Base-by-base conservation (phyloP, 192 early-diverging fungal species). In the Backusella sp. region DNA sequence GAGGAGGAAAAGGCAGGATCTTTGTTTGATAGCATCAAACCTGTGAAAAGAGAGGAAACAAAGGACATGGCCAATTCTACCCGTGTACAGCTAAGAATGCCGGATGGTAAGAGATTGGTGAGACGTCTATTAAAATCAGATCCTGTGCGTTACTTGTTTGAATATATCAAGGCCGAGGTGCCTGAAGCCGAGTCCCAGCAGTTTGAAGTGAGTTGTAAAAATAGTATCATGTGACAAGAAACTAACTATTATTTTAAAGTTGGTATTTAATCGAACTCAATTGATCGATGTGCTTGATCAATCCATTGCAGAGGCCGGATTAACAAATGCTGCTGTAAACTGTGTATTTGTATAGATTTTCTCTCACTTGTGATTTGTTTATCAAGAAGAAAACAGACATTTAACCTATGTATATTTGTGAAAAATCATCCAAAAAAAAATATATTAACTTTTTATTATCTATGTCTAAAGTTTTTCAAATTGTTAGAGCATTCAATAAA, bases 21-120 rank as follows among this genome's bases (percentile, higher is more conserved):
- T 4, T 37, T 80, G 3, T 82, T 88, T 42, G 85, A 84, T 42
- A 66, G 82, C 23, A 86, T 88, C 79, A 68, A 80, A 53, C 76
- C 87, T 17, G 73, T 84, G 21, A 76, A 82, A 62, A 77, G 84
- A 34, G 77, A 83, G 68, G 81, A 88, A 30, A 81, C 90, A 11
- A 85, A 84, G 1, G 87, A 89, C 14, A 73, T 85, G 3, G 80
- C 86, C 3, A 86, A 88, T 7, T 87, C 89, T 2, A 94, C 94
- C 11, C 88, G 94, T 39, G 89, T 98, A 68, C 95, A 96, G 77
- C 85, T 97, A 73, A 90, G 94, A 39, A 82, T 96, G 66, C 90
- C 94, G 9, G 92, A 94, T 83, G 97, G 97, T 17, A 80, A 85
- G 21, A 90, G 91, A 21, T 78, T 91, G 34, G 90, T 97, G 68